Conservation (phyloP, 495 filamentous ascomycete genomes). For the Thermothielavioides terrestris region DNA sequence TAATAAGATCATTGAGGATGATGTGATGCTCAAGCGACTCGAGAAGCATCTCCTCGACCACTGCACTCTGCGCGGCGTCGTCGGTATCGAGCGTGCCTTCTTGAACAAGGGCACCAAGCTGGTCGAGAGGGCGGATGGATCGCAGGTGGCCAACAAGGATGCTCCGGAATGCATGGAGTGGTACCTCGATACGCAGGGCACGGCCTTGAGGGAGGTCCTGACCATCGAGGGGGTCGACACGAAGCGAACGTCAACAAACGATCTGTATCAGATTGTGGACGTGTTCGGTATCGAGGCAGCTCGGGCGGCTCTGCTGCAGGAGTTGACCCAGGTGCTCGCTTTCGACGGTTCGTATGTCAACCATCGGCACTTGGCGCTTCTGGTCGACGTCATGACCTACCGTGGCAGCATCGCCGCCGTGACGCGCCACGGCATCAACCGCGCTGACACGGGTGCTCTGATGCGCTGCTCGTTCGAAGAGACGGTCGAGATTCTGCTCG, state of each 20-base stretch:
- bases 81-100: slow-evolving; percentile 82
- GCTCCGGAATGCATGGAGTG: slow-evolving; percentile 65
- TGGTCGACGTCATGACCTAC: slow-evolving; percentile 97
- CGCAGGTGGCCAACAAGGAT: slow-evolving; percentile 58
- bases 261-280: slow-evolving; percentile 85
- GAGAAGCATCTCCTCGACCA: slow-evolving; percentile 86
- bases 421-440: slow-evolving; percentile 96
- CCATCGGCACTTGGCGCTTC: slow-evolving; percentile 89
- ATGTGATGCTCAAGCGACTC: slow-evolving; percentile 80
- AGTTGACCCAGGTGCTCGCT: slow-evolving; percentile 82
- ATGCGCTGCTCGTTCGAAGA: slow-evolving; percentile 99
- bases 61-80: slow-evolving; percentile 80
- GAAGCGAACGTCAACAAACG: slow-evolving; percentile 86
- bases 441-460: slow-evolving; percentile 91
- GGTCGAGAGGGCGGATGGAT: slow-evolving; percentile 53
- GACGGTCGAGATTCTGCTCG: slow-evolving; percentile 94
- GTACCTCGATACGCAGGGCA: slow-evolving; percentile 90
- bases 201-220: slow-evolving; percentile 72
- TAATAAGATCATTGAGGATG: slow-evolving; percentile 72
- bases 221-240: slow-evolving; percentile 82
- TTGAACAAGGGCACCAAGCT: slow-evolving; percentile 71
- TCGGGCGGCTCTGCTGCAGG: slow-evolving; percentile 71
- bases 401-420: slow-evolving; percentile 89
- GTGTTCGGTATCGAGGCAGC: slow-evolving; percentile 96
- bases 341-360: slow-evolving; percentile 99